These are phyloP conservation scores for Flaveria floridana DNA, from an alignment of 140 eudicot species.

Conservation along the genomic window DNA sequence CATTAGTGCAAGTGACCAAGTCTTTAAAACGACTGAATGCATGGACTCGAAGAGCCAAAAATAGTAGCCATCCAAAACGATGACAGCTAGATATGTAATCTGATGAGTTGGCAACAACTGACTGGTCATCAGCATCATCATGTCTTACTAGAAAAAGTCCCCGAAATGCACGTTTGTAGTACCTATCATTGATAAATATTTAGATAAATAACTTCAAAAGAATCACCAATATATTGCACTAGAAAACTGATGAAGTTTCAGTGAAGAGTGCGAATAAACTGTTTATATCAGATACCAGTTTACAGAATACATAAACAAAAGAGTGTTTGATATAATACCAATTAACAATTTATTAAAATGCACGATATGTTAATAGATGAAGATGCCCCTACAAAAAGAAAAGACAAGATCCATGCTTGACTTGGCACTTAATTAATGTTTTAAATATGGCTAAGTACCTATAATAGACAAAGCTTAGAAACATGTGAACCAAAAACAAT, in stretches of 20 bases:
- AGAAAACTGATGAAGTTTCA: background rate
- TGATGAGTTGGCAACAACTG: constrained; percentile 27
- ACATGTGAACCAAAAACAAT: background rate
- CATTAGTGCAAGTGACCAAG: constrained; percentile 83
- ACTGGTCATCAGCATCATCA: constrained; percentile 41
- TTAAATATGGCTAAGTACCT: background rate
- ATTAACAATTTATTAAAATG: background rate
- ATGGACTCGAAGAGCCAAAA: constrained; percentile 81
- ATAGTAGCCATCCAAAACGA: constrained; percentile 93
- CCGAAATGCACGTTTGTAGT: constrained; percentile 61
- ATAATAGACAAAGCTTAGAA: background rate
- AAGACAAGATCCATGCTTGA: background rate
- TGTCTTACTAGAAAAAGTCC: constrained; percentile 50
- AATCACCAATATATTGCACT: constrained; percentile 5
- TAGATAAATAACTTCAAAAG: background rate
- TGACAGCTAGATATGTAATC: constrained; percentile 49
- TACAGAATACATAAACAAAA: constrained; percentile 3
- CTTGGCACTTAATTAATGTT: constrained; percentile 6
- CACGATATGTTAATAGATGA: background rate
- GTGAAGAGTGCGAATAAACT: background rate
- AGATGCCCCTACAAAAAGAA: background rate
- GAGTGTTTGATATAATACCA: background rate
- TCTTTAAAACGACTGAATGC: constrained; percentile 78
- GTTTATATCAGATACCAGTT: background rate
- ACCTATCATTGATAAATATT: constrained; percentile 33